These are phyloP conservation scores for Rhizophagus sp. DNA, from an alignment of 192 early-diverging fungal species.

Conservation along the genomic window DNA sequence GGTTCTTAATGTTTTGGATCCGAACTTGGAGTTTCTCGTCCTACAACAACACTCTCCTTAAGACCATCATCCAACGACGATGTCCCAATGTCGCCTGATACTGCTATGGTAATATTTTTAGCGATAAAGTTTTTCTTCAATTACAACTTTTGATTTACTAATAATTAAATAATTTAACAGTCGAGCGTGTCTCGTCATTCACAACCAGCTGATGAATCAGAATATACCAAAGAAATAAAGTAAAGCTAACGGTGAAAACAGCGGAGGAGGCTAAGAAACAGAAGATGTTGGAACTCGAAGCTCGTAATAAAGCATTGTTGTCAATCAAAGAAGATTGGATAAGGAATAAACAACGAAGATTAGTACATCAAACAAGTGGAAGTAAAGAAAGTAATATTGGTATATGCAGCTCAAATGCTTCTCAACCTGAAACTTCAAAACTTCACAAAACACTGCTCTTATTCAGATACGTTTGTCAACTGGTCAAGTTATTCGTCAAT, in stretches of 20 bases:
- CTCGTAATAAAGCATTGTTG: conserved; percentile 10
- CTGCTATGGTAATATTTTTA: too few species aligned
- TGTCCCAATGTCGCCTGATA: background rate
- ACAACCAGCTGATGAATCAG: conserved; percentile 3
- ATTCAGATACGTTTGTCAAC: conserved; percentile 9
- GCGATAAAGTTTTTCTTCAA: background rate
- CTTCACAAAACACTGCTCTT: background rate
- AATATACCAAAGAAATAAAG: background rate
- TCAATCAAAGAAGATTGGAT: background rate
- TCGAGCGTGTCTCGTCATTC: background rate
- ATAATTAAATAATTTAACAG: background rate
- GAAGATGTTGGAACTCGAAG: background rate
- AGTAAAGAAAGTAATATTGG: background rate
- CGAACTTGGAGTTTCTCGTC: background rate
- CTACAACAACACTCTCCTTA: background rate
- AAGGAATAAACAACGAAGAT: background rate
- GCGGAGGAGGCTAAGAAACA: background rate
- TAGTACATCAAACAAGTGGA: background rate
- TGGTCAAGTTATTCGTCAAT: background rate
- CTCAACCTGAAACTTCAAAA: background rate
- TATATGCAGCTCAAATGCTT: background rate
- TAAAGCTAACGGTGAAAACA: background rate
- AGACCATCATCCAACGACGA: background rate
- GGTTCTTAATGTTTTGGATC: background rate
- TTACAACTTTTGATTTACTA: background rate